phyloP scores from a whole-genome alignment of 73 alveolate genomes.

The Loxodes magnus region DNA sequence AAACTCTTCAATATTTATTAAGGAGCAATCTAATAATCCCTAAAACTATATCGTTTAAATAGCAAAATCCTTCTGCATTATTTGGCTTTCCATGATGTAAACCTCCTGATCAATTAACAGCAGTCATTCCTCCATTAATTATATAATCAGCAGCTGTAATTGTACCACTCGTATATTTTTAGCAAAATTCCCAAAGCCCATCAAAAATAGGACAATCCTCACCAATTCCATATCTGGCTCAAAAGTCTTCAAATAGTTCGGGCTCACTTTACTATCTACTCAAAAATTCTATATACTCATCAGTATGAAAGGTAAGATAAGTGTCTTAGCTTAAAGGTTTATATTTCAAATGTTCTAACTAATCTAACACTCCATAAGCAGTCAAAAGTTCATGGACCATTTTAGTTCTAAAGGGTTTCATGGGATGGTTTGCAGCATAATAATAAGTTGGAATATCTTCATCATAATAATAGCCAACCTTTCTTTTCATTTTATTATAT shows the following conservation, averaged over 20 bases:
- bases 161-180: slow-evolving; percentile 75
- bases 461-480: slow-evolving; percentile 77
- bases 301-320: slow-evolving; percentile 80
- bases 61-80: slow-evolving; percentile 97
- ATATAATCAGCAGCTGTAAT: slow-evolving; percentile 43
- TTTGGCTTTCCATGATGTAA: slow-evolving; percentile 95
- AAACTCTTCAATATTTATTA: slow-evolving; percentile 69
- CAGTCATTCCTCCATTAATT: slow-evolving; percentile 58
- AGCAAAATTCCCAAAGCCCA: slow-evolving; percentile 81
- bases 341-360: slow-evolving; percentile 27
- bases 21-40: slow-evolving; percentile 76
- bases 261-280: slow-evolving; percentile 70
- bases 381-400: slow-evolving; percentile 77
- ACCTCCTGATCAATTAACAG: slow-evolving; percentile 98
- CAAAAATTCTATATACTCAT: slow-evolving; percentile 78
- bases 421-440: slow-evolving; percentile 92
- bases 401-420: slow-evolving; percentile 90
- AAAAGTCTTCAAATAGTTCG: slow-evolving; percentile 40
- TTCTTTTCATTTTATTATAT: slow-evolving; percentile 17
- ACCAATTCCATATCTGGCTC: slow-evolving; percentile 41
- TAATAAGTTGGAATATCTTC: slow-evolving; percentile 83
- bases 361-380: slow-evolving; percentile 56
- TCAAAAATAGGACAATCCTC: slow-evolving; percentile 88
- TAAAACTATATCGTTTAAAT: slow-evolving; percentile 92
- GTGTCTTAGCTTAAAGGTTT: slow-evolving; percentile 10